Evolutionary conservation across 225 moss, liverwort and hornwort species (phyloP), one percentile per base, ranked within the genome.

Genomic region (Lunularia cruciata): DNA sequence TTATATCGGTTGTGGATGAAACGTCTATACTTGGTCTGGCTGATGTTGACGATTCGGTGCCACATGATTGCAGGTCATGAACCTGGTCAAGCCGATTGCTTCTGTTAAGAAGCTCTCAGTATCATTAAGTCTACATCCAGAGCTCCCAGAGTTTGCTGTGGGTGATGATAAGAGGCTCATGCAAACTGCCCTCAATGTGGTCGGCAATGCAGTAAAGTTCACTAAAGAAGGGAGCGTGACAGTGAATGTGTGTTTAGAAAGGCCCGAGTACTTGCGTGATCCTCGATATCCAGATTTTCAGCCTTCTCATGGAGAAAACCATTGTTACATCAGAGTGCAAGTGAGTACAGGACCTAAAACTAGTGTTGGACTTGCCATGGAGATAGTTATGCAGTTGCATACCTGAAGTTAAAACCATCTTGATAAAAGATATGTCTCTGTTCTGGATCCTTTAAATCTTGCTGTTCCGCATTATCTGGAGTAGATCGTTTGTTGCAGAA

Each of bases 191-290:
- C 85, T 94, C 5, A 94, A 94, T 72, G 82, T 95, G 6, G 86
- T 95, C 57, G 95, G 95, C 49, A 95, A 95, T 73, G 95, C 95
- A n/a, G 95, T 95, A 43, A 92, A 95, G 72, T 95, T 95, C 56
- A 95, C 95, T 0, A 92, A 95, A 68, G 90, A 95, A 46, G 95
- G 95, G 45, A 72, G 57, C 69, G 92, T 95, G 65, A 83, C 79
- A 8, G 87, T 95, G 28, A 75, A 78, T 45, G 84, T 95, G 3
- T 79, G 87, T 60, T 30, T 88, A 13, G 92, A 95, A 75, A 84
- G 81, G 72, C 81, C 83, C 6, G 95, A 90, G 60, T 90, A 92
- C 70, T 54, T 80, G 13, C 77, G 90, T 65, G 95, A 95, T 69
- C 88, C 92, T 42, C 83, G 86, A 6, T 71, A 76, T 59, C 86